Evolutionary conservation across 2,329 filamentous ascomycete genomes (phyloP), one percentile per base, ranked within the genome.

Genomic region (Ceratocystis alfenasii): DNA sequence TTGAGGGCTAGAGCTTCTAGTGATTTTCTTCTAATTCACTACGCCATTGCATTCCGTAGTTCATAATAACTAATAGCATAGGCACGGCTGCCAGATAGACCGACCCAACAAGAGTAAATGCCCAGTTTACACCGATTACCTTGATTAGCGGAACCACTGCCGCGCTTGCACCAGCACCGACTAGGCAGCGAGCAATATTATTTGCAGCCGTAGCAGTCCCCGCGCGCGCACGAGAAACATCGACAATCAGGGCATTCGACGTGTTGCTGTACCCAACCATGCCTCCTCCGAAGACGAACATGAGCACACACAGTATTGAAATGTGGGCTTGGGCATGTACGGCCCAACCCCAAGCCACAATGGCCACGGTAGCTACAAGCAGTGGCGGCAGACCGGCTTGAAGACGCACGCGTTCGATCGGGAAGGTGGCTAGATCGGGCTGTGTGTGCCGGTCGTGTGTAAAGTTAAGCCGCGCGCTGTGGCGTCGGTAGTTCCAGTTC

Each of bases 401-500:
- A 1, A 83, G 73, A 1, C 81, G 76, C 0, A 77, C 81, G 1
- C 74, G 74, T 70, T 84, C 81, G 8, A 84, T 78, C 1, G 81
- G 80, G 45, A 83, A 82, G 0, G 73, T 68, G 0, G 74, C 70
- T 12, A 83, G 72, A 68, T 83, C 78, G 41, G 77, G 75, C 69
- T 80, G 80, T 8, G 81, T 80, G 61, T 77, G 80, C 69, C 78
- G 79, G 28, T 5, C 79, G 65, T 86, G 78, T 0, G 77, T 71
- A 8, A 87, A 74, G 8, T 81, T 81, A 0, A 83, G 73, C 4
- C 74, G 76, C 8, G 74, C 72, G 12, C 86, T 85, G 67, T 87
- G 79, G 1, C 86, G 81, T 1, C 80, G 78, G 72, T 85, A 91
- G 72, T 88, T 89, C 75, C 80, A 80, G 72, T 90, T 87, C 45